A percentile compares a stretch with the other conserved stretches of the same genome.
These are phyloP conservation scores for Plasmodium chabaudi DNA, from an alignment of 169 alveolate species.

Conservation along the genomic window DNA sequence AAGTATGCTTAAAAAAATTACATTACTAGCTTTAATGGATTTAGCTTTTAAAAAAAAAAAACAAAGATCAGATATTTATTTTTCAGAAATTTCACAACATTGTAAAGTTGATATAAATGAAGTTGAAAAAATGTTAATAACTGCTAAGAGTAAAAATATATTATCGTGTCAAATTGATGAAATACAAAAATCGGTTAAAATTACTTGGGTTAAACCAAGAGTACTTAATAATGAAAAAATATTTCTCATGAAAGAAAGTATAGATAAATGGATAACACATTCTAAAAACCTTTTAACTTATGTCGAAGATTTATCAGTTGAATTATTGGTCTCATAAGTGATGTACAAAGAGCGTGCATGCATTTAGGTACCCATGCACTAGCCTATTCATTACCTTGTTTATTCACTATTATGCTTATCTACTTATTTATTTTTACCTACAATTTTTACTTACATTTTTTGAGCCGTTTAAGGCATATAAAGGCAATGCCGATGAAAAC, in stretches of 20 bases:
- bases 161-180: conserved; percentile 84
- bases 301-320: conserved; percentile 76
- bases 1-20: conserved; percentile 79
- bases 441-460: no score
- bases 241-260: conserved; percentile 40
- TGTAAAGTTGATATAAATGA: conserved; percentile 80
- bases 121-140: conserved; percentile 83
- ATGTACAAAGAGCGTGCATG: no score
- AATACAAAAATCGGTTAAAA: conserved; percentile 77
- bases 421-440: no score
- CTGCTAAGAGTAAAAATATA: conserved; percentile 83
- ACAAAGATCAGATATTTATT: conserved; percentile 80
- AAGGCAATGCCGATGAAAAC: no score
- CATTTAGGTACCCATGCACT: no score
- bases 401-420: no score
- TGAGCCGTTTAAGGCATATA: no score
- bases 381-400: no score
- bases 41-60: conserved; percentile 85
- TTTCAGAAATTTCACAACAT: conserved; percentile 84
- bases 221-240: conserved; percentile 78
- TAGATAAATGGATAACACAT: conserved; percentile 49
- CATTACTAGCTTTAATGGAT: conserved; percentile 84
- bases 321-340: conserved; percentile 30
- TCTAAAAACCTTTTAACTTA: conserved; percentile 57
- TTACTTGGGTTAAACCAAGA: conserved; percentile 87